phyloP scores from a whole-genome alignment of 306 rosid species.

The Oemleria cerasiformis region DNA sequence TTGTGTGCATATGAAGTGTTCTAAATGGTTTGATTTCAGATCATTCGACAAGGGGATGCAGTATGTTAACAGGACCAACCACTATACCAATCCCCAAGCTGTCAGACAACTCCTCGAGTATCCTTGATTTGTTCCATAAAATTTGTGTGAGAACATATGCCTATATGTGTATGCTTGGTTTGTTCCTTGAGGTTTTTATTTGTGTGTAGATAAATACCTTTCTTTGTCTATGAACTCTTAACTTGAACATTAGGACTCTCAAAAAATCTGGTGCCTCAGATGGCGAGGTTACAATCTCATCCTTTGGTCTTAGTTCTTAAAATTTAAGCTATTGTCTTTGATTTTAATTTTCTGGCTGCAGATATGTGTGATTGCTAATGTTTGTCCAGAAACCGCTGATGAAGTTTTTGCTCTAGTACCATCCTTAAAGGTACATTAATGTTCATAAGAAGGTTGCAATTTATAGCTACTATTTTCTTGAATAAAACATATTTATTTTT shows the following conservation, averaged over 20 bases:
- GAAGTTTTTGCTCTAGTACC: slow-evolving; percentile 85
- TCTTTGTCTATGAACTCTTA: slow-evolving; percentile 43
- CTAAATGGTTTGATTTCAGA: slow-evolving; percentile 39
- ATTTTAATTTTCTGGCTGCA: slow-evolving; percentile 40
- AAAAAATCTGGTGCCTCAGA: slow-evolving; percentile 50
- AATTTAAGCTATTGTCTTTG: slow-evolving; percentile 21
- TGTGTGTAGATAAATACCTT: background rate
- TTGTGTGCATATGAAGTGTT: background rate
- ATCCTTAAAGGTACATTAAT: slow-evolving; percentile 60
- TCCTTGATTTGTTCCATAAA: slow-evolving; percentile 40
- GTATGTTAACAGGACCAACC: slow-evolving; percentile 56
- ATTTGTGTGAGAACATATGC: background rate
- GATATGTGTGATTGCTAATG: slow-evolving; percentile 79
- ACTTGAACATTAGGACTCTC: slow-evolving; percentile 63
- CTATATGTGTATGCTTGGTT: slow-evolving; percentile 1
- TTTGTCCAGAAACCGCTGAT: slow-evolving; percentile 67
- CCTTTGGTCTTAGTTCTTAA: slow-evolving; percentile 21
- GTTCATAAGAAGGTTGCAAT: background rate
- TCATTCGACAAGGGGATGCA: slow-evolving; percentile 80
- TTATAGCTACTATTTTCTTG: background rate
- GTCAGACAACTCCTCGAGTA: slow-evolving; percentile 64
- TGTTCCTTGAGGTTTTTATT: slow-evolving; percentile 4
- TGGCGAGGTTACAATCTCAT: slow-evolving; percentile 60
- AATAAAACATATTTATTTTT: background rate
- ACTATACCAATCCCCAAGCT: slow-evolving; percentile 43